Conservation (phyloP, 2,329 filamentous ascomycete species). For the Sclerotinia glacialis region DNA sequence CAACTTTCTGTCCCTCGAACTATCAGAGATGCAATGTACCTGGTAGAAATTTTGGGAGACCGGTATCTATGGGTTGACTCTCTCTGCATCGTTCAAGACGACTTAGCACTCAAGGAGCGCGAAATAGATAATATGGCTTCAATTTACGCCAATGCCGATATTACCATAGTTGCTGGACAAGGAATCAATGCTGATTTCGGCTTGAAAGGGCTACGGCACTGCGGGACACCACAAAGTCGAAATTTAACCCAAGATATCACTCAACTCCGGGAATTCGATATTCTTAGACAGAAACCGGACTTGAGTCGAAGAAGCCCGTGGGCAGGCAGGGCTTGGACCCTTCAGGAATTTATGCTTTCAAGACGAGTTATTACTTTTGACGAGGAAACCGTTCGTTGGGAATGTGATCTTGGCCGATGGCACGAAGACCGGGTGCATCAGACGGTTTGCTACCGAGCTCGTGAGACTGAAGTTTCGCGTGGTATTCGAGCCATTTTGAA, state of each 20-base stretch:
- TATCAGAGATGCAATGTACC: conserved; percentile 31
- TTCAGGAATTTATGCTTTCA: conserved; percentile 25
- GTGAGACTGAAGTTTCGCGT: too few relatives aligned
- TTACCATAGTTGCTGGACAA: conserved; percentile 32
- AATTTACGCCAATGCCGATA: conserved; percentile 29
- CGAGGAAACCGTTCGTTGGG: conserved; percentile 20
- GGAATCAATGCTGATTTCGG: conserved; percentile 30
- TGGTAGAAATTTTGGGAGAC: conserved; percentile 31
- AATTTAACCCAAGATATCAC: conserved; percentile 5
- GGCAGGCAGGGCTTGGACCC: conserved; percentile 23
- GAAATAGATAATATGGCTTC: conserved; percentile 34
- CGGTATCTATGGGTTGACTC: conserved; percentile 31
- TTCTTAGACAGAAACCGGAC: not conserved
- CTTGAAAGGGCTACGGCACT: conserved; percentile 19
- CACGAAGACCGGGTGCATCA: conserved; percentile 20
- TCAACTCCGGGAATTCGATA: not conserved
- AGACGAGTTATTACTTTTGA: conserved; percentile 17
- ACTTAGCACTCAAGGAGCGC: conserved; percentile 17
- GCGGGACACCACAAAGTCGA: conserved; percentile 2
- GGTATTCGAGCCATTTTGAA: too few relatives aligned
- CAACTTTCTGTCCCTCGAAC: not conserved
- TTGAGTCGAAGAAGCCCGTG: too few relatives aligned
- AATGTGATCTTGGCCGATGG: conserved; percentile 16
- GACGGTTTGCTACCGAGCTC: too few relatives aligned
- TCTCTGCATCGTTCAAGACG: conserved; percentile 28